Conservation (phyloP, 1,284 basidiomycete species). For the Anthracocystis walkeri region DNA sequence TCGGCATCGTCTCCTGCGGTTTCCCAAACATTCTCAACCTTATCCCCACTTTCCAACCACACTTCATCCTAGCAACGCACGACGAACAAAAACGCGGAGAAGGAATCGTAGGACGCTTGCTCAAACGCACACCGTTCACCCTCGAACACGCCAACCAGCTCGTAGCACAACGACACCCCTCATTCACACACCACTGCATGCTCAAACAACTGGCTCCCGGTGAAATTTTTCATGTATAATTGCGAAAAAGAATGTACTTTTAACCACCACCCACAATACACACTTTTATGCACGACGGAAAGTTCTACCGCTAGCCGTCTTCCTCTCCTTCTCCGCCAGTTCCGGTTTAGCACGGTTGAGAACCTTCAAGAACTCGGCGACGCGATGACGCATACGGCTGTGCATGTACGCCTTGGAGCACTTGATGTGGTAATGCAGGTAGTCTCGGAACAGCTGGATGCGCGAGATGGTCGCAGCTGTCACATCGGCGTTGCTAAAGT, state of each 20-base stretch:
- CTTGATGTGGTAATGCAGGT: conserved; percentile 98
- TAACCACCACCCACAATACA: neutral
- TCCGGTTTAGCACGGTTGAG: conserved; percentile 98
- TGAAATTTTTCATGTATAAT: conserved; percentile 14
- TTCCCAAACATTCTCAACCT: conserved; percentile 38
- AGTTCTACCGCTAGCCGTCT: conserved; percentile 78
- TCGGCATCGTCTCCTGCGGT: conserved; percentile 37
- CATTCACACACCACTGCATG: neutral
- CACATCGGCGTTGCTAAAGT: conserved; percentile 83
- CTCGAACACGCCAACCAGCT: conserved; percentile 10
- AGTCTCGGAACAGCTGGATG: conserved; percentile 97
- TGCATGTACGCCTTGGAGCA: conserved; percentile 99
- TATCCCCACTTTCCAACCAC: conserved; percentile 21
- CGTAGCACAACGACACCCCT: neutral
- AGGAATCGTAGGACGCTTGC: conserved; percentile 33
- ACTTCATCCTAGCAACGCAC: conserved; percentile 35
- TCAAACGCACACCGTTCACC: conserved; percentile 12
- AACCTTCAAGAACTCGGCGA: conserved; percentile 96
- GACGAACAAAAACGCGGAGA: conserved; percentile 42
- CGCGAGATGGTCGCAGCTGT: conserved; percentile 90
- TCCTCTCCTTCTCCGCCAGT: conserved; percentile 82
- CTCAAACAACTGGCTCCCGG: conserved; percentile 21
- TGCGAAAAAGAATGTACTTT: neutral
- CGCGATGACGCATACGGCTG: conserved; percentile 93
- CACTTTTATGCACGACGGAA: conserved; percentile 55